Conservation (phyloP, 2,329 filamentous ascomycete species). For the Epichloe brachyelytri region DNA sequence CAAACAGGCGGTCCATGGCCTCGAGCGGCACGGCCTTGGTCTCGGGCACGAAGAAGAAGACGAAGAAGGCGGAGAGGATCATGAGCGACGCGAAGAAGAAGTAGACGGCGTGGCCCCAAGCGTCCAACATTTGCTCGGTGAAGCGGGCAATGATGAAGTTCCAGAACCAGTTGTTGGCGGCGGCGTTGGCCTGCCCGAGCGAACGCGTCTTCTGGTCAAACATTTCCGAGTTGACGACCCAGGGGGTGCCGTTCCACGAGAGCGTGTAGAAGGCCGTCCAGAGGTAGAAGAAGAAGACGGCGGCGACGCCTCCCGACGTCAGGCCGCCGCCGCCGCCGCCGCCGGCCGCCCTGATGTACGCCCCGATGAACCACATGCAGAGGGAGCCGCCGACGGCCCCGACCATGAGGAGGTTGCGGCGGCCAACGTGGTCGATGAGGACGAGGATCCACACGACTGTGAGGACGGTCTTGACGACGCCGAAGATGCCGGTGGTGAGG, state of each 20-base stretch:
- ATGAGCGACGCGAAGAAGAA: slow-evolving; percentile 56
- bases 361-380: slow-evolving; percentile 52
- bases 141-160: slow-evolving; percentile 59
- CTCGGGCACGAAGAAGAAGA: slow-evolving; percentile 52
- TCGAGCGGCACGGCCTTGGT: slow-evolving; percentile 55
- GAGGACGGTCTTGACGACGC: slow-evolving; percentile 15
- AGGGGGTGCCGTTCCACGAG: slow-evolving; percentile 61
- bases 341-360: slow-evolving; percentile 24
- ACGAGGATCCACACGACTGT: slow-evolving; percentile 30
- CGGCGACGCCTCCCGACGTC: slow-evolving; percentile 37
- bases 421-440: slow-evolving; percentile 23
- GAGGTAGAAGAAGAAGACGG: slow-evolving; percentile 53
- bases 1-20: slow-evolving; percentile 50
- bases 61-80: slow-evolving; percentile 42
- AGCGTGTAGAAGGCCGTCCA: slow-evolving; percentile 51
- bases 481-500: slow-evolving; percentile 18
- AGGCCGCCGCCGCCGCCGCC: slow-evolving; percentile 21
- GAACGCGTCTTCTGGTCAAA: slow-evolving; percentile 52
- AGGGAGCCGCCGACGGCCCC: slow-evolving; percentile 49
- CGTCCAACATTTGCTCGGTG: slow-evolving; percentile 50
- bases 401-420: slow-evolving; percentile 48
- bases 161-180: slow-evolving; percentile 60
- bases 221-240: slow-evolving; percentile 67
- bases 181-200: slow-evolving; percentile 59
- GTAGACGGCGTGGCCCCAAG: slow-evolving; percentile 51